phyloP scores from a whole-genome alignment of 1,284 basidiomycete species.

The Ceratobasidium sp. region DNA sequence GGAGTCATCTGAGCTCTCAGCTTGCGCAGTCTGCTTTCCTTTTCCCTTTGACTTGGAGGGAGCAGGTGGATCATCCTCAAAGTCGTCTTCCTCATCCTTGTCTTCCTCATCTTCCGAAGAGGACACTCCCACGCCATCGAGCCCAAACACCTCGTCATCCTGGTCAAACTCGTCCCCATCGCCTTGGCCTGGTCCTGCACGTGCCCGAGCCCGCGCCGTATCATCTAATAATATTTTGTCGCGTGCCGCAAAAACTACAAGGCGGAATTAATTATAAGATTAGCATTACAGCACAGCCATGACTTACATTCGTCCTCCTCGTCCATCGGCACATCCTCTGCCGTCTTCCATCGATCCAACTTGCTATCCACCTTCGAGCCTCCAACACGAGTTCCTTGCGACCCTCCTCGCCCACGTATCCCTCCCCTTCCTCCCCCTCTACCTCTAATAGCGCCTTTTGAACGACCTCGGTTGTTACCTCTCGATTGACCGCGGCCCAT shows the following conservation, averaged over 20 bases:
- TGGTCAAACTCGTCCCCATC: constrained; percentile 63
- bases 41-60: constrained; percentile 54
- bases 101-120: constrained; percentile 57
- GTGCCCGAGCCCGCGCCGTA: constrained; percentile 54
- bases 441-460: neutral
- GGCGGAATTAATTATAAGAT: neutral
- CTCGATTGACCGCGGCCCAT: constrained; percentile 42
- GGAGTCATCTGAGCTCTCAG: constrained; percentile 58
- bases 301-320: constrained; percentile 81
- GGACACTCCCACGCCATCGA: constrained; percentile 65
- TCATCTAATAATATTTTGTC: constrained; percentile 86
- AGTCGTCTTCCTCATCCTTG: constrained; percentile 60
- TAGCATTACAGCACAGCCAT: neutral
- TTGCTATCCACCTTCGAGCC: constrained; percentile 36
- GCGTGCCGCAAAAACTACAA: constrained; percentile 73
- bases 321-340: constrained; percentile 77
- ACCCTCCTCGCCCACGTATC: neutral
- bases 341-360: constrained; percentile 74
- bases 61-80: constrained; percentile 53
- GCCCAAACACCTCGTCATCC: constrained; percentile 82
- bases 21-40: constrained; percentile 47
- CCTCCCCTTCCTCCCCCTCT: constrained; percentile 5
- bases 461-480: constrained; percentile 10
- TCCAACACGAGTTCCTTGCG: neutral
- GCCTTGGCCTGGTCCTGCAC: constrained; percentile 49